Base-by-base conservation (phyloP, 441 rosid species). In the Aquilaria agallochum region DNA sequence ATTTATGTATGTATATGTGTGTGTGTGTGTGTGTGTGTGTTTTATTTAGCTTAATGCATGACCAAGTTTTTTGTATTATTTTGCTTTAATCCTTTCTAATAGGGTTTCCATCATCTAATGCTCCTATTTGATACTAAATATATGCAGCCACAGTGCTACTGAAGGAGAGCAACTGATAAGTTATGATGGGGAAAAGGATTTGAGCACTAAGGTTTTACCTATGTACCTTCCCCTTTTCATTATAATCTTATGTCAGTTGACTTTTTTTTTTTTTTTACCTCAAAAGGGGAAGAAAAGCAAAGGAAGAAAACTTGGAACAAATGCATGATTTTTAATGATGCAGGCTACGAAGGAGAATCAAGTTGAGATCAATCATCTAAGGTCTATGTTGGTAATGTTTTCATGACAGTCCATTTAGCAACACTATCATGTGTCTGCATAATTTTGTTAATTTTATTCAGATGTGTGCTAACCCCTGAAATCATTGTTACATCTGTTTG, bases 321-420 rank as follows among this genome's bases (percentile, higher is more conserved):
- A 64, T 53, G 47, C 55, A 54, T 71, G 48, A 72, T 58, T 60
- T 74, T 59, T 52, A 62, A 59, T 76, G 70, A 65, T 69, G 55
- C 86, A 92, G 96, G 69, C 50, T 15, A 63, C 44, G 68, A 66
- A 66, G 68, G 90, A 76, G 69, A 76, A 75, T 66, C 78, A 68
- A 63, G 66, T 77, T 63, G 89, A 88, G 71, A 74, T 83, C 68
- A 76, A 77, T 69, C 80, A 62, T 71, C 92, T 91, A 71, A 85
- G 78, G 72, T 78, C 72, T 63, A 73, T 85, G 89, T 88, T 89
- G 92, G 95, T 92, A 92, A 57, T 65, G 27, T 50, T 61, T 60
- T 58, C 44, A 46, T 11, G 53, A 58, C 66, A 42, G 27, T 67
- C 31, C 42, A 7, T 62, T 53, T 11, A 20, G 31, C 10, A 53